Conservation (phyloP, 1,139 yeast species). For the Scheffersomyces quercinus region DNA sequence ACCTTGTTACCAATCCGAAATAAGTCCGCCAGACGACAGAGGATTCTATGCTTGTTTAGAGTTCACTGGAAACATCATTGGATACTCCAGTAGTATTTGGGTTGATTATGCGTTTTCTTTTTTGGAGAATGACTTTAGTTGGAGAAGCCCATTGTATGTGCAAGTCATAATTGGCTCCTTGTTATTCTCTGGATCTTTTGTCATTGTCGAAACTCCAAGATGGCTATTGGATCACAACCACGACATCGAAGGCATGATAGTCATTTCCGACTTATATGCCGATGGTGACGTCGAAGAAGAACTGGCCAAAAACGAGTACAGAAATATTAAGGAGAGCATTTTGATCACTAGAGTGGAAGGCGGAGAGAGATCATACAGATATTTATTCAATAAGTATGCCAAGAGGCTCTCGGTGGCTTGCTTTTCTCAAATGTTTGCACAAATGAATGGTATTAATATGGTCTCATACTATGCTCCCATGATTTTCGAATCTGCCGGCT, state of each 20-base stretch:
- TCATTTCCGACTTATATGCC: constrained; percentile 47
- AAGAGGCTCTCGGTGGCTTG: constrained; percentile 85
- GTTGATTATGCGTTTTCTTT: constrained; percentile 79
- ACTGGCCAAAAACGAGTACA: constrained; percentile 21
- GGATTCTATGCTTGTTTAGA: constrained; percentile 91
- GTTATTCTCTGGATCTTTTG: constrained; percentile 68
- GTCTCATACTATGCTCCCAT: constrained; percentile 92
- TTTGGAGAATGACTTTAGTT: constrained; percentile 53
- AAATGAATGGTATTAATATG: constrained; percentile 88
- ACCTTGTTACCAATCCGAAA: constrained; percentile 93
- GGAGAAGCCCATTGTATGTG: constrained; percentile 78
- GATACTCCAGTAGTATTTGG: constrained; percentile 88
- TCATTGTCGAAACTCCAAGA: constrained; percentile 85
- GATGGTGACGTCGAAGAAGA: constrained; percentile 41
- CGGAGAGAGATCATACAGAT: constrained; percentile 59
- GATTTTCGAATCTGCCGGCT: constrained; percentile 93
- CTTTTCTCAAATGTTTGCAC: constrained; percentile 90
- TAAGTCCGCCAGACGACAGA: constrained; percentile 84
- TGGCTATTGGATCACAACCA: constrained; percentile 88
- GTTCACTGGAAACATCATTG: constrained; percentile 87
- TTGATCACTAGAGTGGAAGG: constrained; percentile 77
- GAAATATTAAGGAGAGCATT: constrained; percentile 46
- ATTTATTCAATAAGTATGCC: constrained; percentile 64
- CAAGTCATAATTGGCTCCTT: constrained; percentile 77
- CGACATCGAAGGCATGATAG: constrained; percentile 77